phyloP scores from a whole-genome alignment of 345 rosid genomes.

The Populus davidiana region DNA sequence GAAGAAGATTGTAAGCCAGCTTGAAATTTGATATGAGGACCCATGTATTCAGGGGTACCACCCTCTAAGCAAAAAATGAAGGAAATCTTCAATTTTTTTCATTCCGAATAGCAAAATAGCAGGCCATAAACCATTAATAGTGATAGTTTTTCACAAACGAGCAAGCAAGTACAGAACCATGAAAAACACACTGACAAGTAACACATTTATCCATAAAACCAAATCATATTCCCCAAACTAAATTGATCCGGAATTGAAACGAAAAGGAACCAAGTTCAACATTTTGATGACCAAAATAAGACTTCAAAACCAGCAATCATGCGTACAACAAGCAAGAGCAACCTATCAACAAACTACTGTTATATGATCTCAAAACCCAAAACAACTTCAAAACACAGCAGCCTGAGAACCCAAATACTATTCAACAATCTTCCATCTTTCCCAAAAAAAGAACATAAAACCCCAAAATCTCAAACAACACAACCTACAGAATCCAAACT shows the following conservation, averaged over 20 bases:
- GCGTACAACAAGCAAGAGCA: background rate
- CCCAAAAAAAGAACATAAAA: background rate
- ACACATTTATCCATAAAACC: slow-evolving; percentile 17
- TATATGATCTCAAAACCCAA: slow-evolving; percentile 10
- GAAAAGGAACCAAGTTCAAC: background rate
- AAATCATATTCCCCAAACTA: slow-evolving; percentile 9
- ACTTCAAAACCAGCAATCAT: background rate
- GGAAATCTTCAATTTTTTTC: slow-evolving; percentile 3
- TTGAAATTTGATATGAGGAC: slow-evolving; percentile 85
- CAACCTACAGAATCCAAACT: background rate
- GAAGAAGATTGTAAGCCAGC: slow-evolving; percentile 74
- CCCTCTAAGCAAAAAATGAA: slow-evolving; percentile 48
- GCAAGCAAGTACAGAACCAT: background rate
- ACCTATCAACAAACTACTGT: background rate
- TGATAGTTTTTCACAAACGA: background rate
- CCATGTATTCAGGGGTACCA: slow-evolving; percentile 89
- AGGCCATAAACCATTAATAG: background rate
- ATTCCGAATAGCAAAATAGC: background rate
- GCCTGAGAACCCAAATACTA: background rate
- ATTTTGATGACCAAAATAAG: background rate
- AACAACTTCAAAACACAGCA: background rate
- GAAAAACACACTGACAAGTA: background rate
- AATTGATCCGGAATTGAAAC: slow-evolving; percentile 7
- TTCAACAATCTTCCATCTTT: slow-evolving; percentile 3
- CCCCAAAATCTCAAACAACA: slow-evolving; percentile 7